Evolutionary conservation across 306 rosid species (phyloP).

Genomic region (Clitoria ternatea): DNA sequence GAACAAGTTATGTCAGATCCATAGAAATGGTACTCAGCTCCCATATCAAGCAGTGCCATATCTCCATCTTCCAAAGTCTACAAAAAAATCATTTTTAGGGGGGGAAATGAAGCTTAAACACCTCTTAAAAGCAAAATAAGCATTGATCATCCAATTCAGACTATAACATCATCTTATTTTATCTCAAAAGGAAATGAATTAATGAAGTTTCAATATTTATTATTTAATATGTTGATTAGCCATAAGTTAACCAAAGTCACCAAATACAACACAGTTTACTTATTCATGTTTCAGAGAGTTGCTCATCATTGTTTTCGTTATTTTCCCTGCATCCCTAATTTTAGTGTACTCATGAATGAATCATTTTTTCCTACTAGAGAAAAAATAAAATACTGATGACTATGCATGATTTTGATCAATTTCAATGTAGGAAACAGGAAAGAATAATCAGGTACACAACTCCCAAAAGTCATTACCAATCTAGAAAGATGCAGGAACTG

Average conservation of each 20-base stretch:
- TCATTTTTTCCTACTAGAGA: background rate
- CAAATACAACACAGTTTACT: background rate
- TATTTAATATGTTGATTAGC: conserved; percentile 16
- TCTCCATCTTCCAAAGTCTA: conserved; percentile 86
- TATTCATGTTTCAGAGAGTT: background rate
- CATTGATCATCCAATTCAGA: conserved; percentile 11
- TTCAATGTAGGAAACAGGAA: background rate
- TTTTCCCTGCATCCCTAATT: background rate
- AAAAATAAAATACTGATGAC: background rate
- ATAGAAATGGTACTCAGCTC: conserved; percentile 91
- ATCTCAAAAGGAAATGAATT: conserved; percentile 1
- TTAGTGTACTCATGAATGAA: background rate
- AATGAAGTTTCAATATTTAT: conserved; percentile 13
- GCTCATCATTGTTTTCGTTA: background rate
- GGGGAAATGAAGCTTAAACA: background rate
- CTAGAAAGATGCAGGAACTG: conserved; percentile 7
- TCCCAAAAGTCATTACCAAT: background rate
- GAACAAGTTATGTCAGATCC: conserved; percentile 96
- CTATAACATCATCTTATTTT: conserved; percentile 16
- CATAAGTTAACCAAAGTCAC: conserved; percentile 18
- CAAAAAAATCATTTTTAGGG: conserved; percentile 20
- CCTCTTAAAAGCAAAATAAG: conserved; percentile 1
- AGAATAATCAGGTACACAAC: background rate
- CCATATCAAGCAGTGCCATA: conserved; percentile 96
- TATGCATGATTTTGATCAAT: background rate